Base-by-base conservation (phyloP, 2,329 filamentous ascomycete species). In the Penicillium italicum region DNA sequence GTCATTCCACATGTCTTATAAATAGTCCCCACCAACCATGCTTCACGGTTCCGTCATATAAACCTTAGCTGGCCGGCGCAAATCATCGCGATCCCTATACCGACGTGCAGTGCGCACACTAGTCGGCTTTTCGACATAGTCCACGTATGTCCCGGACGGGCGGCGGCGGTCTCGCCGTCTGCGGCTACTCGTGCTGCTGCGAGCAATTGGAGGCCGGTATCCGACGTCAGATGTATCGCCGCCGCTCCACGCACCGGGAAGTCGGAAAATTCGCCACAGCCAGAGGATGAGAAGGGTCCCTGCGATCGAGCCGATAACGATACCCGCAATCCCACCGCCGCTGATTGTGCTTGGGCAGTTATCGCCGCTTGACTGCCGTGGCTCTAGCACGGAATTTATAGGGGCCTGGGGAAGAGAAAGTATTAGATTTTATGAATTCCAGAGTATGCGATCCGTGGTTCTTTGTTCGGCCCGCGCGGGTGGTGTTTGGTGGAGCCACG, bases 1-100 rank as follows among this genome's bases (percentile, higher is more conserved):
- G 20, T 16, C 18, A 46, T 28, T 18, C 7, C 33, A 36, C 22
- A 37, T 33, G 2, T 22, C 18, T 31, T 4, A 31, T 5, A 16
- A 42, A 33, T 43, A 14, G 14, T 24, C 34, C 8, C 16, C 24
- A 16, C 18, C 6, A 12, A 31, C 9, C 12, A 28, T 24, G 38
- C 26, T 43, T 58, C 42, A 97, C 96, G 82, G 94, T 50, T 57
- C 67, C 38, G 54, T 65, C 26, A 72, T 40, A 66, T 75, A 75
- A 20, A 74, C 69, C 63, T 66, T 74, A 5, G 69, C 61, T n/a
- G 73, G 73, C 36, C 69, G 63, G 43, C 69, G 63, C 46, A 73
- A 64, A 41, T 70, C 66, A 38, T 66, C 62, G 3, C n/a, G 50
- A 37, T 54, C 40, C 22, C 63, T 62, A 58, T 69, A 63, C 37